Base-by-base conservation (phyloP, 495 filamentous ascomycete genomes). In the Pyronema domesticum region DNA sequence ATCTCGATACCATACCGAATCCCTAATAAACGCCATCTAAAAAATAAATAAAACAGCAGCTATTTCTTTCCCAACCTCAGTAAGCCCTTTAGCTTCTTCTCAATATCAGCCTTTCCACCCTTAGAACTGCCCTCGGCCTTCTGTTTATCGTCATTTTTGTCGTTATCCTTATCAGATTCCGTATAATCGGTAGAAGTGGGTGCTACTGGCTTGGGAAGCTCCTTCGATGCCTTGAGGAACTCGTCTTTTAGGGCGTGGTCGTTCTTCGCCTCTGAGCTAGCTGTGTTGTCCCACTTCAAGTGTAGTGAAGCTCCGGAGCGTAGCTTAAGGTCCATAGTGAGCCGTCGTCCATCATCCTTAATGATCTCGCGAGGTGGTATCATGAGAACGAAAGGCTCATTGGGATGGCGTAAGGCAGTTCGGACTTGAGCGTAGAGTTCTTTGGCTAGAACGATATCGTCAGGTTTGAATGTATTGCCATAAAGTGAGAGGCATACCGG, bases 281-380 rank as follows among this genome's bases (percentile, higher is more conserved):
- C 80, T 7, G 58, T 65, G 7, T 81, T 75, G 43, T 80, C 76
- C 88, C 87, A 95, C 17, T 76, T 63, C 40, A 95, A 79, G 52
- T 84, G 88, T 34, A 96, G 72, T 18, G 93, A 68, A 33, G 86
- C 80, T 9, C 77, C 72, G 3, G 80, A 78, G 47, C 70, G 73
- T 57, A 95, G 74, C 3, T 79, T 73, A 49, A 93, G 74, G 53
- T 83, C 79, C 51, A 75, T 72, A 54, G 95, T 84, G 36, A 98
- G 66, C n/a, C 70, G 74, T 44, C 68, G 71, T 53, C 72, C 68
- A 10, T 71, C 68, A 11, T 76, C 63, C 17, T 78, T 71, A 17
- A 80, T 68, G 7, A 55, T 60, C 8, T 62, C 56, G 33, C 50
- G 58, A 2, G 63, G 63, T 19, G 63, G 63, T 13, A 65, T 65